Base-by-base conservation (phyloP, 2,329 filamentous ascomycete species). In the Aspergillus niger region DNA sequence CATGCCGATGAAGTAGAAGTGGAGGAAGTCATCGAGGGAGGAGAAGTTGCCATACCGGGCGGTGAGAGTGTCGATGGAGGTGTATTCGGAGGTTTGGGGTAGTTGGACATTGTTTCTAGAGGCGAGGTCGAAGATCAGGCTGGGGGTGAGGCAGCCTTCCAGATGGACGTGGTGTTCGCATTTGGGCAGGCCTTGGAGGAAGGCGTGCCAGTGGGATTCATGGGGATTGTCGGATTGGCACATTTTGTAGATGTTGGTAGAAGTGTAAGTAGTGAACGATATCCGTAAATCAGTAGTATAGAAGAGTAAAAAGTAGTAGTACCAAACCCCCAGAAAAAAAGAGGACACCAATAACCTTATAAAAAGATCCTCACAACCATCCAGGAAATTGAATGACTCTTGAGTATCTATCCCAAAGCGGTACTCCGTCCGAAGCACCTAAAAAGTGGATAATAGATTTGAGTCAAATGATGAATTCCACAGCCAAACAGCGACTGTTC, bases 161-260 rank as follows among this genome's bases (percentile, higher is more conserved):
- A 94, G 82, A 72, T 94, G 91, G 57, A 93, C 84, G 76, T 93
- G 91, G 71, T 92, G 90, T 74, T 94, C 91, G 77, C 88, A 91
- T 80, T 93, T 93, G 64, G 90, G 90, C 30, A 93, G 83, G 32
- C 82, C 82, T 55, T 79, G 76, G 39, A 92, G 81, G 72, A 91
- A 86, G 44, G 80, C 73, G 76, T 87, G 86, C 55, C 86, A 75
- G 13, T 77, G 32, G 32, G 32, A 36, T 36, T 30, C 28, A 10
- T 36, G 32, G 32, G 32, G 32, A 4, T 11, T 13, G 5, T 36
- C 68, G 38, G 79, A 77, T 68, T 84, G 78, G 74, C 85, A 88
- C 85, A 88, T 89, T 8, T 38, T 65, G 49, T 30, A 20, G 20
- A 6, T 56, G 49, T 20, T 20, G 20, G 20, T 20, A 20, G 20